Percentiles rank a stretch among this genome's conserved stretches.
Evolutionary conservation across 441 rosid genomes (phyloP).

Genomic region (Croton setiger): DNA sequence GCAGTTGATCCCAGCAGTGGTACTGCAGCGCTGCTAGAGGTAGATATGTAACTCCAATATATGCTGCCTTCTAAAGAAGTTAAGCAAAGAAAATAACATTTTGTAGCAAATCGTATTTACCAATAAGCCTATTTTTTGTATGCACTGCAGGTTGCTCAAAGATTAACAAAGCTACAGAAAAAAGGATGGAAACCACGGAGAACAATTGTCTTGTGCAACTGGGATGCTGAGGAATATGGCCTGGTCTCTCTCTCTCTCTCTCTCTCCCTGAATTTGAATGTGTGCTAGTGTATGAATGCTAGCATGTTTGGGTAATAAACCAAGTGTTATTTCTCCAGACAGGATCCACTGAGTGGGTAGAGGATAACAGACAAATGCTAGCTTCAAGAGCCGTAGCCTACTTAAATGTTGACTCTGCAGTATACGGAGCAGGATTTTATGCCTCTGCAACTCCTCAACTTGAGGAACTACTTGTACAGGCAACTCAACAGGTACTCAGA

Average conservation of each 20-base stretch:
- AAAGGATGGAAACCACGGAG: slow-evolving; percentile 79
- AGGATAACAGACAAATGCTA: slow-evolving; percentile 74
- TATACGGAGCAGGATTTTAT: slow-evolving; percentile 60
- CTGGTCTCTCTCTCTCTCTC: slow-evolving; percentile 48
- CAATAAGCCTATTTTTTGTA: background rate
- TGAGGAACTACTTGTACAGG: slow-evolving; percentile 60
- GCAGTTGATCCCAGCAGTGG: slow-evolving; percentile 96
- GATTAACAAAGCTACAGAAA: slow-evolving; percentile 57
- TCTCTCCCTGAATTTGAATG: slow-evolving; percentile 4
- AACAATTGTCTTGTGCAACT: slow-evolving; percentile 73
- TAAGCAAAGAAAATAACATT: background rate
- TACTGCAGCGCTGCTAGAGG: slow-evolving; percentile 83
- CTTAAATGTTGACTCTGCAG: slow-evolving; percentile 70
- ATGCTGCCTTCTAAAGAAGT: background rate
- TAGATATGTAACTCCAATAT: slow-evolving; percentile 11
- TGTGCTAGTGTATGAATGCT: background rate
- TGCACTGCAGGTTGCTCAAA: slow-evolving; percentile 52
- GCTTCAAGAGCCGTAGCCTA: slow-evolving; percentile 76
- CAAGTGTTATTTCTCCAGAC: slow-evolving; percentile 35
- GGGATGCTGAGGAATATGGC: slow-evolving; percentile 97
- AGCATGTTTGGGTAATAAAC: slow-evolving; percentile 9
- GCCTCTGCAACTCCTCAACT: slow-evolving; percentile 87
- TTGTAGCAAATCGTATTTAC: background rate
- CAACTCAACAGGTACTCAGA: slow-evolving; percentile 57
- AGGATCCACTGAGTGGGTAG: slow-evolving; percentile 97